These are phyloP conservation scores for Calonectria pseudoturangicola DNA, from an alignment of 2,329 filamentous ascomycete genomes.

Conservation along the genomic window DNA sequence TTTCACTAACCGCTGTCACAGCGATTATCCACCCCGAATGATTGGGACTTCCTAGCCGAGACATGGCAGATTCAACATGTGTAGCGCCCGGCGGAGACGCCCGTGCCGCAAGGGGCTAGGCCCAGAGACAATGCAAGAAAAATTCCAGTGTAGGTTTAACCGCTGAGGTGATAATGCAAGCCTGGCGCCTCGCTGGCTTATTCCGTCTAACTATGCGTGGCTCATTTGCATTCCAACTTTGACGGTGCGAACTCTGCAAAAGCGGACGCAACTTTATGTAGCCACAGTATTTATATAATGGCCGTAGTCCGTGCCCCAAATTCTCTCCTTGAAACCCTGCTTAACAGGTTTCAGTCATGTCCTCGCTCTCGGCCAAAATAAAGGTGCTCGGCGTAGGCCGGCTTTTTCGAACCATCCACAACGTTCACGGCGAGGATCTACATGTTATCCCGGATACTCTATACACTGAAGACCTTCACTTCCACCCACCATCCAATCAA, in stretches of 20 bases:
- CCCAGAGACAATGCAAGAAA: neutral
- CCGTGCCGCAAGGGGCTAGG: neutral
- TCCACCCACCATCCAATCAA: conserved; percentile 11
- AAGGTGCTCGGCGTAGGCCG: conserved; percentile 19
- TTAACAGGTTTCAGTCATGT: conserved; percentile 5
- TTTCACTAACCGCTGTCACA: conserved; percentile 6
- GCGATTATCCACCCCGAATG: neutral
- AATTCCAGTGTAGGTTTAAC: neutral
- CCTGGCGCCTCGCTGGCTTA: neutral
- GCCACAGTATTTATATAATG: conserved; percentile 26
- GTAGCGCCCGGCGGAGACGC: neutral
- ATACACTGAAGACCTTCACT: conserved; percentile 23
- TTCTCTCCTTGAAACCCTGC: neutral
- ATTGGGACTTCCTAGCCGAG: neutral
- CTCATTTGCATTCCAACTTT: conserved; percentile 11
- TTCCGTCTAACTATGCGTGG: conserved; percentile 2
- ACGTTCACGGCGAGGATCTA: conserved; percentile 14
- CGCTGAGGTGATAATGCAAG: conserved; percentile 1
- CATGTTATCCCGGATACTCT: conserved; percentile 12
- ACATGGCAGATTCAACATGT: neutral
- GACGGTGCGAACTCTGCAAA: conserved; percentile 9
- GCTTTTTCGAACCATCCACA: conserved; percentile 14
- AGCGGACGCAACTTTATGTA: neutral
- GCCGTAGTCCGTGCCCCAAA: neutral
- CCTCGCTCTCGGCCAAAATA: conserved; percentile 14